Conservation (phyloP, 139 green algal genomes). For the Pleodorina starrii region DNA sequence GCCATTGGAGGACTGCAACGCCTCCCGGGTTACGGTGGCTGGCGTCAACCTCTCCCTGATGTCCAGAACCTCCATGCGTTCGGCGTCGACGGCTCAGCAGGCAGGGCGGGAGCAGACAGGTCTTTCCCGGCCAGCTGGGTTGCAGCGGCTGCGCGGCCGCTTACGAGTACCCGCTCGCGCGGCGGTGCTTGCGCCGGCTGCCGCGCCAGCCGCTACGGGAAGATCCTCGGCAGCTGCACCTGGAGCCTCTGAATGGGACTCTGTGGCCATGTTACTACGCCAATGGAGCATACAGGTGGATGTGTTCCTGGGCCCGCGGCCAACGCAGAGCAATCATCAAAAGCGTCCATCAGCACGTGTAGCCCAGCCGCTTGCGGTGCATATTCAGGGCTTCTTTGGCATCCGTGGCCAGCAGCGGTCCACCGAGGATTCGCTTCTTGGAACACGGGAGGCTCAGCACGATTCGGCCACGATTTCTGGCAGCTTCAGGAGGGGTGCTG, state of each 20-base stretch:
- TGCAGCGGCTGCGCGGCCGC: not conserved
- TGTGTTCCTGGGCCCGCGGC: not conserved
- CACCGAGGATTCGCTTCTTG: not conserved
- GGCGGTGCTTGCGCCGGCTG: not conserved
- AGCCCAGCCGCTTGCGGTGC: not conserved
- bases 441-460: not conserved
- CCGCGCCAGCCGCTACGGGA: not conserved
- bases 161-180: not conserved
- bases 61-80: not conserved
- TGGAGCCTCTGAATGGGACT: slow-evolving; percentile 26
- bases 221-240: not conserved
- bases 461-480: too few species aligned
- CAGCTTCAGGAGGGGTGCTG: not conserved
- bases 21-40: not conserved
- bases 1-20: not conserved
- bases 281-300: slow-evolving; percentile 53
- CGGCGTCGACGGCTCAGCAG: not conserved
- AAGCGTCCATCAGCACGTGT: not conserved
- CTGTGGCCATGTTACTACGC: not conserved
- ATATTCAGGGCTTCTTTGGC: slow-evolving; percentile 19
- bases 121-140: not conserved
- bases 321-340: not conserved
- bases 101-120: not conserved
- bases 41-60: slow-evolving; percentile 21
- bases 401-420: slow-evolving; percentile 12